Conservation (phyloP, 306 rosid genomes). For the Lathyrus sativus region DNA sequence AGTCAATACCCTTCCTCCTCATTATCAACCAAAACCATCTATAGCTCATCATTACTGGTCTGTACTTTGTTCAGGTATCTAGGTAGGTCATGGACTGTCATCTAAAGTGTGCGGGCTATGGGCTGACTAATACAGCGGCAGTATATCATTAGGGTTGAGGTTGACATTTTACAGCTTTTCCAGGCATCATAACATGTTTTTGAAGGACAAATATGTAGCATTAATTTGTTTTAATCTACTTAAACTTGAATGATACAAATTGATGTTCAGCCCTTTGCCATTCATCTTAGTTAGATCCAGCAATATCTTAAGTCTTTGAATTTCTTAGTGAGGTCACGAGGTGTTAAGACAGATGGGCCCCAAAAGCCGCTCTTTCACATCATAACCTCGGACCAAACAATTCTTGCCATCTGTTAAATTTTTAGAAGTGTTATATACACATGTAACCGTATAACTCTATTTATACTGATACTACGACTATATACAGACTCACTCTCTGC, state of each 20-base stretch:
- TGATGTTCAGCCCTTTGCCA: neutral
- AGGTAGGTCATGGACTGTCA: neutral
- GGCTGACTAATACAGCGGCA: neutral
- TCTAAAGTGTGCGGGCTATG: neutral
- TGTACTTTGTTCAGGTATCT: neutral
- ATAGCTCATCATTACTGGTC: neutral
- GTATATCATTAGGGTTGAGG: neutral
- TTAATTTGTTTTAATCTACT: neutral
- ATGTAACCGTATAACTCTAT: slow-evolving; percentile 12
- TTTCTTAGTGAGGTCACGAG: neutral
- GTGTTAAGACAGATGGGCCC: neutral
- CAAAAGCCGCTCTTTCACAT: neutral
- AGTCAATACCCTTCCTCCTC: neutral
- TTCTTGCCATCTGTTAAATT: neutral
- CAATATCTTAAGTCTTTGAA: neutral
- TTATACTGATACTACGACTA: slow-evolving; percentile 14
- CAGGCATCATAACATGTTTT: neutral
- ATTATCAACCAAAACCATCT: neutral
- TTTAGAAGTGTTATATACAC: slow-evolving; percentile 11
- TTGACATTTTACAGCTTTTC: neutral
- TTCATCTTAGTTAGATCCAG: neutral
- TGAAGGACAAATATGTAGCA: neutral
- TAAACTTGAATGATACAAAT: neutral
- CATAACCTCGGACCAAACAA: neutral
- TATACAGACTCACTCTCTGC: neutral